phyloP scores from a whole-genome alignment of 345 rosid species.

The Erysimum cheiranthoides region DNA sequence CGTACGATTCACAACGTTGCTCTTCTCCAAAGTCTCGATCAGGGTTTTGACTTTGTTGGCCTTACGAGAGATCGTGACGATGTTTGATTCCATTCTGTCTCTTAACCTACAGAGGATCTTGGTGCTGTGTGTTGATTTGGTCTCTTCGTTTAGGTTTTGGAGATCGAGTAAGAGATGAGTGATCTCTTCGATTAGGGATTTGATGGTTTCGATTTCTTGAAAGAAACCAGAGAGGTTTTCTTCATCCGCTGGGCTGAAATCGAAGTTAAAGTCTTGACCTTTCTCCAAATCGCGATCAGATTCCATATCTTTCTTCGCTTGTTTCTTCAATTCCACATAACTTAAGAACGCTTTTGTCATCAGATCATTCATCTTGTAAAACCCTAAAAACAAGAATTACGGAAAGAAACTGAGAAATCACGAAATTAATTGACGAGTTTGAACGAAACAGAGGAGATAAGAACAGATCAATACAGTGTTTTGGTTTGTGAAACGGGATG shows the following conservation, averaged over 20 bases:
- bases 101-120: constrained; percentile 73
- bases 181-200: constrained; percentile 76
- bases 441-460: neutral
- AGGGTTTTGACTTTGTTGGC: constrained; percentile 62
- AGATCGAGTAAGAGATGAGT: constrained; percentile 76
- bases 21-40: constrained; percentile 63
- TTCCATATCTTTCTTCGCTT: constrained; percentile 61
- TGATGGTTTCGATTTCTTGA: constrained; percentile 60
- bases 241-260: constrained; percentile 54
- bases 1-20: constrained; percentile 48
- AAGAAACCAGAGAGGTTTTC: constrained; percentile 70
- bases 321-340: constrained; percentile 84
- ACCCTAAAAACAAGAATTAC: constrained; percentile 36
- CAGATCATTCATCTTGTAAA: constrained; percentile 73
- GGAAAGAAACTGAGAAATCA: neutral
- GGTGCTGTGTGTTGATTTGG: constrained; percentile 72
- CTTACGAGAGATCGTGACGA: constrained; percentile 62
- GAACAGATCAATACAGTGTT: constrained; percentile 30
- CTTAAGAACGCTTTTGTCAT: constrained; percentile 85
- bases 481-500: constrained; percentile 32
- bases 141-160: constrained; percentile 67
- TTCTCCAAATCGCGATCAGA: constrained; percentile 56
- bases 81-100: constrained; percentile 77
- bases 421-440: too few relatives aligned
- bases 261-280: constrained; percentile 43